Evolutionary conservation across 2,329 filamentous ascomycete species (phyloP).

Genomic region (Ceratocystis colombiana): DNA sequence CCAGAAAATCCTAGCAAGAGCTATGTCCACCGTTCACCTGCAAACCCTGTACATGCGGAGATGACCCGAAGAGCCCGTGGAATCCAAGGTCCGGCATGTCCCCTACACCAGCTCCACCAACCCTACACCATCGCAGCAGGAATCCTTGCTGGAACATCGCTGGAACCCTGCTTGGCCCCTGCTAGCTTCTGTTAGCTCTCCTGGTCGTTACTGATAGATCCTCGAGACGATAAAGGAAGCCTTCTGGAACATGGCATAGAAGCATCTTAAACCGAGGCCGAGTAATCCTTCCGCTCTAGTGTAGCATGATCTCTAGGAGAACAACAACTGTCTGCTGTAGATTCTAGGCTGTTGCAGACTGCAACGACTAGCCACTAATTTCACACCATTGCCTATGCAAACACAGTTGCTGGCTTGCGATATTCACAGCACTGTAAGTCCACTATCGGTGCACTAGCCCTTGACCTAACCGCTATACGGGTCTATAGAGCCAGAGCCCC

Average conservation of each 20-base stretch:
- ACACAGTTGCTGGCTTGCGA: no score
- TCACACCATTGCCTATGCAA: not conserved
- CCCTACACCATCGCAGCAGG: no score
- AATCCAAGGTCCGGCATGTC: conserved; percentile 9
- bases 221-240: conserved; percentile 3
- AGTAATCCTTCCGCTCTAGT: conserved; percentile 2
- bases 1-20: conserved; percentile 15
- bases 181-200: not conserved
- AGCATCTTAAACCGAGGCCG: conserved; percentile 6
- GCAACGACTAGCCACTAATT: no score
- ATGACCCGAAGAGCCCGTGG: conserved; percentile 12
- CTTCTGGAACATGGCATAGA: conserved; percentile 22
- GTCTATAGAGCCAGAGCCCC: not conserved
- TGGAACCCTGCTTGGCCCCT: no score
- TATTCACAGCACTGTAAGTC: no score
- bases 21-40: conserved; percentile 16
- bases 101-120: conserved; percentile 8
- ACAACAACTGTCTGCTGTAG: no score
- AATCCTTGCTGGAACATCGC: not conserved
- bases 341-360: no score
- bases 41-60: conserved; percentile 11
- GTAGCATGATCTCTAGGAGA: not conserved
- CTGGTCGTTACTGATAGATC: conserved; percentile 4
- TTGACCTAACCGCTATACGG: not conserved
- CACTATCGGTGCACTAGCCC: not conserved